Base-by-base conservation (phyloP, 1,139 yeast species). In the Petasospora rhodanensis region DNA sequence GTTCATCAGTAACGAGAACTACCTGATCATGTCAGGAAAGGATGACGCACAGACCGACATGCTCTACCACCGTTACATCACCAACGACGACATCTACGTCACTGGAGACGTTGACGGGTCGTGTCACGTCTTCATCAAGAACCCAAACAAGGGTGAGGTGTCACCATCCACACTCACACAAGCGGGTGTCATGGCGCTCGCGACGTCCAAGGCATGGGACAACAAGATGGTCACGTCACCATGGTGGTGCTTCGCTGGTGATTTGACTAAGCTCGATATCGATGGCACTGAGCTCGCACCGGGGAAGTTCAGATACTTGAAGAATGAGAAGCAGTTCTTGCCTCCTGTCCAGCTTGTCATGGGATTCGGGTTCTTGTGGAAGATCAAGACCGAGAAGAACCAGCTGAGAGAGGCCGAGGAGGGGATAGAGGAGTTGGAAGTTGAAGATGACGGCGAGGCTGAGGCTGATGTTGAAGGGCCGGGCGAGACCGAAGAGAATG, bases 161-260 rank as follows among this genome's bases (percentile, higher is more conserved):
- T 94, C 96, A 0, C 96, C 96, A 1, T 71, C 86, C 7, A 82
- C 98, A 0, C 64, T 89, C 39, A 69, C 79, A 59, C 98, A 91
- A 56, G 96, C 98, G 0, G 96, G 96, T 10, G 73, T 84, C 9
- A 79, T 80, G 49, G 73, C 94, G 10, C 71, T 87, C 45, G 70
- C 93, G n/a, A 73, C 89, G 0, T 79, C 95, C 1, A 76, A 72
- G 29, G 95, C 96, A 0, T 91, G 99, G 99, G 89, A 79, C 31
- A 73, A 79, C 29, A 89, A 87, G 54, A 69, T 81, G 26, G 73
- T 83, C 1, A 74, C 84, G 0, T 79, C 95, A 1, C 82, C 96
- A 4, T 87, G 95, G 95, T 82, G 77, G 68, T 74, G 84, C 15
- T 68, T 67, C 29, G 87, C 84, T 7, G 56, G 61, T 19, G 80